Evolutionary conservation across 176 grass and related monocot genomes (phyloP), one percentile per base, ranked within the genome.

Genomic region (Urochloa ruziziensis): DNA sequence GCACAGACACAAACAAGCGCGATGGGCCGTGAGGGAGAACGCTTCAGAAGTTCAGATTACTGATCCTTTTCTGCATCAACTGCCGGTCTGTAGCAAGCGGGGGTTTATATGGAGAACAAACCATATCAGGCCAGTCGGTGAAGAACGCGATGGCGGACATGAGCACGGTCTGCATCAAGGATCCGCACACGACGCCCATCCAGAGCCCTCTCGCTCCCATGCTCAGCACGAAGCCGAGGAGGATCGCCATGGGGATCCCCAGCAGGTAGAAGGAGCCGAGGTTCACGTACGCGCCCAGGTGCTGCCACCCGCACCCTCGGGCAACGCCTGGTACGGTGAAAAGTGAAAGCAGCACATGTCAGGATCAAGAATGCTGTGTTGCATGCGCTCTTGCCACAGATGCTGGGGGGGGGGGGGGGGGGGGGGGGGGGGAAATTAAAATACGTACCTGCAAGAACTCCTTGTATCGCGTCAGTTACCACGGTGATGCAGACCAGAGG

Each of bases 281-380:
- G 81, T 97, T 97, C 5, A 97, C 83, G 64, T 92, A 97, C 2
- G 88, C 92, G 30, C 92, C 95, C 34, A 97, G 62, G 78, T 97
- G 92, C 79, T 97, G 95, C 95, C 90, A 93, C 17, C 95, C 92
- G 28, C 95, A 93, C 69, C 95, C 95, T 67, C 92, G 89, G 52
- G 95, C 92, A 67, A 97, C 66, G 19, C 92, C 95, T 97, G 81
- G n/a, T n/a, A n/a, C n/a, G n/a, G 44, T 39, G 24, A 84, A 73
- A 82, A 49, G 1, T n/a, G n/a, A n/a, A 44, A 9, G 10, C 43
- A 44, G 1, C 11, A 44, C 43, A 44, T 44, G 43, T 13, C 6
- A 10, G 42, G 42, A 13, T 12, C 8, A 44, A 43, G 43, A 44
- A 44, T 44, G 11, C n/a, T n/a, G n/a, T n/a, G n/a, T n/a, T n/a